A percentile compares a stretch with the other conserved stretches of the same genome.
phyloP scores from a whole-genome alignment of 495 filamentous ascomycete species.

The Tetracladium setigerum region DNA sequence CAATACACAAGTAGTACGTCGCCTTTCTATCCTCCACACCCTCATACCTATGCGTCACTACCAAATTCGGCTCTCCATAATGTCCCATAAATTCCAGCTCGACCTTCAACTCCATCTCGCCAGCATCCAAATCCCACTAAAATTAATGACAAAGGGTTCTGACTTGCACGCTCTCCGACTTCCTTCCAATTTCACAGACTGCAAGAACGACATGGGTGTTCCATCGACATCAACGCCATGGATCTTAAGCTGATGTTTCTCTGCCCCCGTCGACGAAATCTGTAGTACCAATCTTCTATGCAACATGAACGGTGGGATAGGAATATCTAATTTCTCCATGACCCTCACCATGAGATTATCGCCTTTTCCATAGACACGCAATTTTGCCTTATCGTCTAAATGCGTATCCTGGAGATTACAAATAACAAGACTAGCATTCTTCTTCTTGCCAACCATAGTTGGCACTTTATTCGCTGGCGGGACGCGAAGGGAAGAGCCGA shows the following conservation, averaged over 20 bases:
- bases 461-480: conserved; percentile 34
- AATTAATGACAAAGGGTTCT: conserved; percentile 33
- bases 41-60: conserved; percentile 19
- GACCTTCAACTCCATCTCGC: conserved; percentile 20
- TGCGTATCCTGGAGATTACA: conserved; percentile 40
- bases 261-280: conserved; percentile 14
- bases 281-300: conserved; percentile 23
- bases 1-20: too few species aligned
- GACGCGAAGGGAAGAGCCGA: conserved; percentile 38
- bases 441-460: conserved; percentile 19
- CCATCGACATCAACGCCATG: conserved; percentile 33
- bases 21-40: neutral
- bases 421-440: conserved; percentile 27
- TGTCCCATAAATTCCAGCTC: conserved; percentile 40
- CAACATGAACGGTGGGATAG: conserved; percentile 30
- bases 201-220: conserved; percentile 35
- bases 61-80: conserved; percentile 34
- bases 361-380: conserved; percentile 26
- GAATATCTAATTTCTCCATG: conserved; percentile 31
- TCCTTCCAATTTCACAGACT: conserved; percentile 27
- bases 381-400: conserved; percentile 23
- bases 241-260: conserved; percentile 22
- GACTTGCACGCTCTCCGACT: conserved; percentile 25
- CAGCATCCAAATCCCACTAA: conserved; percentile 24
- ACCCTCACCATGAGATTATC: conserved; percentile 32